These are phyloP conservation scores for Phallus indusiatus DNA, from an alignment of 768 basidiomycete species.

Conservation along the genomic window DNA sequence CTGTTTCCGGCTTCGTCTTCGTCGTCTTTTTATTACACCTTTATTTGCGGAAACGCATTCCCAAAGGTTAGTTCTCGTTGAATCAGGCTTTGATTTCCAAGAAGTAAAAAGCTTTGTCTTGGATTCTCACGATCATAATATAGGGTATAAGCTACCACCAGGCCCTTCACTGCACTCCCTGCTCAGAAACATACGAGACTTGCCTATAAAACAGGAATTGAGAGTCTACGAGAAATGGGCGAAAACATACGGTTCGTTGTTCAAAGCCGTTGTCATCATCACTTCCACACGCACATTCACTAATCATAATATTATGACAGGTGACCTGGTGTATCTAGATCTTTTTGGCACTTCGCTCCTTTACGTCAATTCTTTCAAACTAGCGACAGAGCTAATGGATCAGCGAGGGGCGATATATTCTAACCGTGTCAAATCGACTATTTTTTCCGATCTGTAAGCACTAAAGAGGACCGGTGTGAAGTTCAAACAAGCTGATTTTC, in stretches of 20 bases:
- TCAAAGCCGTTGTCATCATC: not conserved
- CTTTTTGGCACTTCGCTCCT: slow-evolving; percentile 8
- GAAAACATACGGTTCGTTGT: slow-evolving; percentile 3
- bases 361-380: slow-evolving; percentile 10
- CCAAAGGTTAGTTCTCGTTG: no score
- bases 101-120: no score
- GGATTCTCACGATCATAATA: not conserved
- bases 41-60: no score
- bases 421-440: slow-evolving; percentile 6
- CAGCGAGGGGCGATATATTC: slow-evolving; percentile 11
- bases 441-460: not conserved
- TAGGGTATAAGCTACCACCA: not conserved
- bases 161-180: not conserved
- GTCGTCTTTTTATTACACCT: no score
- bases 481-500: slow-evolving; percentile 2
- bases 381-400: slow-evolving; percentile 8
- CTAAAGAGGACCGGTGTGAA: no score
- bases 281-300: not conserved
- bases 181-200: slow-evolving; percentile 1
- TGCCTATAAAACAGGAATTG: slow-evolving; percentile 2
- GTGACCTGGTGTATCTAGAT: slow-evolving; percentile 13
- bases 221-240: not conserved
- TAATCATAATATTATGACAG: not conserved
- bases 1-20: no score
- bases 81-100: no score